Conservation (phyloP, 306 rosid species). For the Inga laurina region DNA sequence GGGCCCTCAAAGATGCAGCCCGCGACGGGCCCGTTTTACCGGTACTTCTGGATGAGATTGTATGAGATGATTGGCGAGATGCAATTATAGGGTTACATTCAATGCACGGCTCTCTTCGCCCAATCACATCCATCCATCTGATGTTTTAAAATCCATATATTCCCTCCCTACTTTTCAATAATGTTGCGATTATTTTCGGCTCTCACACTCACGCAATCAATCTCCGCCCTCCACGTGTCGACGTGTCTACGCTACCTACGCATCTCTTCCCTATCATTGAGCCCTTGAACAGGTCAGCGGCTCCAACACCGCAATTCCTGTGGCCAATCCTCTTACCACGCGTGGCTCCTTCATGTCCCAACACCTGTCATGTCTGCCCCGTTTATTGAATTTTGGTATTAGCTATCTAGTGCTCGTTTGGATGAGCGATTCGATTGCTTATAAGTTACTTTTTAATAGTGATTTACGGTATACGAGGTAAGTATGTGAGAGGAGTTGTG, state of each 20-base stretch:
- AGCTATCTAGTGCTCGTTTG: too few species aligned
- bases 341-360: neutral
- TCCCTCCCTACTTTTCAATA: constrained; percentile 10
- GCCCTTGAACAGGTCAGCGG: neutral
- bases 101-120: constrained; percentile 10
- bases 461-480: too few species aligned
- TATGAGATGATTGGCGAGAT: neutral
- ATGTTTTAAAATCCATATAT: neutral
- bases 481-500: too few species aligned
- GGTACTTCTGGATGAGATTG: too few species aligned
- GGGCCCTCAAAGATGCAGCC: too few species aligned
- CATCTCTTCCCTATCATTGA: neutral
- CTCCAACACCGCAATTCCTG: neutral
- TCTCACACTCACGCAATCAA: neutral
- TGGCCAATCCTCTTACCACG: neutral
- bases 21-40: too few species aligned
- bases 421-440: too few species aligned
- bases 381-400: too few species aligned
- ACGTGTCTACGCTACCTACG: neutral
- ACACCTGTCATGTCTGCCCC: neutral
- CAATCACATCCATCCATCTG: constrained; percentile 27
- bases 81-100: constrained; percentile 26
- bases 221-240: constrained; percentile 24
- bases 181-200: neutral
- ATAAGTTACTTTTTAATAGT: too few species aligned